A percentile compares a stretch with the other conserved stretches of the same genome.
Conservation (phyloP, 306 rosid genomes). For the Vachellia collinsii region DNA sequence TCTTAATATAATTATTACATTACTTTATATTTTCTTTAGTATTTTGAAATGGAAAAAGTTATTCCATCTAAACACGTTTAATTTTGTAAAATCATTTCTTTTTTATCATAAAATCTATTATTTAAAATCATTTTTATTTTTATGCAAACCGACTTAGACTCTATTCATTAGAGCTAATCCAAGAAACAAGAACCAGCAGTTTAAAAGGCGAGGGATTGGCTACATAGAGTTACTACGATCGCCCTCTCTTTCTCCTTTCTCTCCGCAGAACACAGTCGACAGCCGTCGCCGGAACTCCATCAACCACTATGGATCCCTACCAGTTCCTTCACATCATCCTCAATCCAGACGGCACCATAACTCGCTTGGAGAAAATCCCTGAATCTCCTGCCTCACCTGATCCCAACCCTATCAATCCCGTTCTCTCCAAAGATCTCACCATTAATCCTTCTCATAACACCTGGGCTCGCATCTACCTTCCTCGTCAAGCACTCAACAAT, state of each 20-base stretch:
- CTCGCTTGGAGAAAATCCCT: background rate
- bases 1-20: no score
- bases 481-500: background rate
- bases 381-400: background rate
- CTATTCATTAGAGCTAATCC: no score
- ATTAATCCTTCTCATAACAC: background rate
- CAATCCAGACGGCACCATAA: background rate
- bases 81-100: no score
- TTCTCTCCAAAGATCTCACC: constrained; percentile 5
- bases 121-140: no score
- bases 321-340: background rate
- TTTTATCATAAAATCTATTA: no score
- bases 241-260: background rate
- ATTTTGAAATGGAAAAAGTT: no score
- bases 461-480: background rate
- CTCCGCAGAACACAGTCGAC: no score
- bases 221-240: background rate
- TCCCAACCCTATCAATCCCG: background rate
- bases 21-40: no score
- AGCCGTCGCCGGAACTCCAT: background rate
- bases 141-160: no score
- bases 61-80: no score
- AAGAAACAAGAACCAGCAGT: no score
- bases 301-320: background rate
- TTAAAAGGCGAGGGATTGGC: background rate